Evolutionary conservation across 768 basidiomycete species (phyloP), one percentile per base, ranked within the genome.

Genomic region (Lyophyllum atratum): DNA sequence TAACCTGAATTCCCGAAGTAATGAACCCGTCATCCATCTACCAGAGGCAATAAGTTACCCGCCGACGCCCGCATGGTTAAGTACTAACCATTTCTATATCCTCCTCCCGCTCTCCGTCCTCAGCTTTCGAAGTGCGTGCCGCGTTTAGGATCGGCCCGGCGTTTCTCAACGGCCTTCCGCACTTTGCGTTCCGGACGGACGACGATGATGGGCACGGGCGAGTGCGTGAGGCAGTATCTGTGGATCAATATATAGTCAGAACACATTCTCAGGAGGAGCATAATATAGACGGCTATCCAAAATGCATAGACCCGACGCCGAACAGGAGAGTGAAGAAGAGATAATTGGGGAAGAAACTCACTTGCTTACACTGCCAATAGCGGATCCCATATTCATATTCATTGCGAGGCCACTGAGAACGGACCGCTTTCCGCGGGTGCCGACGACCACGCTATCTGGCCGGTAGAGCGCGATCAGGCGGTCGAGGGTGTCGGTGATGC

Each of bases 121-220:
- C 55, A 53, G 24, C 34, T 56, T 26, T 90, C 88, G 60, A 93
- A 93, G 70, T 93, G 90, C 40, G 78, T 84, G 4, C 92, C 92
- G 19, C 93, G 81, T 73, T 94, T 97, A 2, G 94, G 94, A 66
- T 97, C 87, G 46, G 89, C 91, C 44, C 89, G 80, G 25, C 95
- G 82, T 70, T 97, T 96, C 65, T 90, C 93, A 44, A 90, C 75
- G 0, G 85, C 85, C 70, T 95, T 95, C 60, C 85, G 83, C 26
- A 95, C 86, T 66, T 95, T 93, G 34, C 91, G 81, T 64, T 93
- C 92, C 1, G 94, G 93, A 3, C 93, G 82, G 40, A 98, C 95
- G 50, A 98, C 96, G 59, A 98, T 94, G 63, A 97, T 92, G 2
- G 96, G 96, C 0, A 99, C 93, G 1, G 96, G 94, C 0, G 93